phyloP scores from a whole-genome alignment of 495 filamentous ascomycete species.

The Aspergillus taichungensis region DNA sequence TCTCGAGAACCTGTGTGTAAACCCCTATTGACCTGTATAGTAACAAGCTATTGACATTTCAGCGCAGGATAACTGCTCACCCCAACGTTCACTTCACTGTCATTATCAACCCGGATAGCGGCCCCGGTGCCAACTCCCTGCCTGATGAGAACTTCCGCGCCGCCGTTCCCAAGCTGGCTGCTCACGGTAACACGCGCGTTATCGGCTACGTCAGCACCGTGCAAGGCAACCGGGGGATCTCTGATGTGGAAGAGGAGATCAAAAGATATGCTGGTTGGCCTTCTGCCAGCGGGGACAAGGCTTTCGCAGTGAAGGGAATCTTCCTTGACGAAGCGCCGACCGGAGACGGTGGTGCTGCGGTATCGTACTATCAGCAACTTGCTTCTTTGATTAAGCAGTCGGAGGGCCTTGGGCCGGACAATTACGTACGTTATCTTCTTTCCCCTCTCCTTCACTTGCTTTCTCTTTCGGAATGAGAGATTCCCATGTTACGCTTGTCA shows the following conservation, averaged over 20 bases:
- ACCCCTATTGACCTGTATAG: not conserved
- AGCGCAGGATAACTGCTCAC: conserved; percentile 10
- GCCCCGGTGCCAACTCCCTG: conserved; percentile 21
- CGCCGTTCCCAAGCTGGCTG: conserved; percentile 22
- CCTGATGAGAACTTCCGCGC: conserved; percentile 29
- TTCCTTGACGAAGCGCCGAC: conserved; percentile 19
- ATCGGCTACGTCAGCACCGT: conserved; percentile 36
- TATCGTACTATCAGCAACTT: conserved; percentile 8
- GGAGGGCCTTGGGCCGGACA: conserved; percentile 9
- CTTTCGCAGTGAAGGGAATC: conserved; percentile 11
- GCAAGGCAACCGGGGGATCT: conserved; percentile 19
- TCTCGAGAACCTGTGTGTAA: conserved; percentile 15
- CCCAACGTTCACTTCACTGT: conserved; percentile 28
- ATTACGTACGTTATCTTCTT: conserved; percentile 4
- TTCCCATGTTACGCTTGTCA: no score
- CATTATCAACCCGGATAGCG: conserved; percentile 36
- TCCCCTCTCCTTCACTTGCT: not conserved
- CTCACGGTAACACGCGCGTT: conserved; percentile 24
- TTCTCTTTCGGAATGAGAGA: no score
- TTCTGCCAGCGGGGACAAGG: conserved; percentile 1
- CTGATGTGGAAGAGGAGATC: conserved; percentile 21
- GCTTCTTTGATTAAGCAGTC: conserved; percentile 6
- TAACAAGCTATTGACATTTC: not conserved
- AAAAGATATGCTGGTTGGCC: conserved; percentile 23
- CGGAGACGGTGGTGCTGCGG: conserved; percentile 3